A percentile compares a stretch with the other conserved stretches of the same genome.
These are phyloP conservation scores for Spinellus fusiger DNA, from an alignment of 192 early-diverging fungal species.

Conservation along the genomic window DNA sequence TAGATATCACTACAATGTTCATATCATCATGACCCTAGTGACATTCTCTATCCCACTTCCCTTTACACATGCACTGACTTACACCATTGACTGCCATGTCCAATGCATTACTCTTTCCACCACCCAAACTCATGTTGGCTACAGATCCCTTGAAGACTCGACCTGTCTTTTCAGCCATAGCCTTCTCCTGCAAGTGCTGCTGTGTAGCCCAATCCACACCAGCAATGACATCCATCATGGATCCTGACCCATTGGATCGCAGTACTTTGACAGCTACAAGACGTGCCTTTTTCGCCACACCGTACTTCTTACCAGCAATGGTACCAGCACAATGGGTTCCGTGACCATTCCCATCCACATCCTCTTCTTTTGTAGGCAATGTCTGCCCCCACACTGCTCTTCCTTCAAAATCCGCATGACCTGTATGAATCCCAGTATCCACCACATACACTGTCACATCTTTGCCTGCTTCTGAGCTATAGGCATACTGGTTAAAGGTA, in stretches of 20 bases:
- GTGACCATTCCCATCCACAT: conserved; percentile 43
- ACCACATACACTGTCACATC: conserved; percentile 54
- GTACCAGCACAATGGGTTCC: conserved; percentile 66
- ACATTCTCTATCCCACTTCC: too few species aligned
- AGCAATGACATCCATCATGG: conserved; percentile 34
- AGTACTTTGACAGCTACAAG: conserved; percentile 71
- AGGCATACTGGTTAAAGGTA: neutral
- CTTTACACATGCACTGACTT: too few species aligned
- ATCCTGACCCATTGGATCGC: conserved; percentile 43
- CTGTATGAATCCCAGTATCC: conserved; percentile 52
- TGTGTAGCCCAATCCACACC: conserved; percentile 37
- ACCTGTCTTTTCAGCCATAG: conserved; percentile 42
- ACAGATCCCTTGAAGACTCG: conserved; percentile 74
- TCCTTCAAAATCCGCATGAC: conserved; percentile 67
- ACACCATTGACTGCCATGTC: conserved; percentile 73
- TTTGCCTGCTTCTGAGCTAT: neutral
- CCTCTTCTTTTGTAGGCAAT: conserved; percentile 1
- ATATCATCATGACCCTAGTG: too few species aligned
- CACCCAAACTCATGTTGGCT: conserved; percentile 93
- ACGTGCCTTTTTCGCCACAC: conserved; percentile 69
- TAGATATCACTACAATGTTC: neutral
- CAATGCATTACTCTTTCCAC: conserved; percentile 70
- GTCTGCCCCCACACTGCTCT: conserved; percentile 54
- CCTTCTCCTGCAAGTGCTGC: conserved; percentile 31
- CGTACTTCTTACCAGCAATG: conserved; percentile 53